A percentile compares a stretch with the other conserved stretches of the same genome.
phyloP scores from a whole-genome alignment of 2,329 filamentous ascomycete species.

The Sphaceloma murrayae region DNA sequence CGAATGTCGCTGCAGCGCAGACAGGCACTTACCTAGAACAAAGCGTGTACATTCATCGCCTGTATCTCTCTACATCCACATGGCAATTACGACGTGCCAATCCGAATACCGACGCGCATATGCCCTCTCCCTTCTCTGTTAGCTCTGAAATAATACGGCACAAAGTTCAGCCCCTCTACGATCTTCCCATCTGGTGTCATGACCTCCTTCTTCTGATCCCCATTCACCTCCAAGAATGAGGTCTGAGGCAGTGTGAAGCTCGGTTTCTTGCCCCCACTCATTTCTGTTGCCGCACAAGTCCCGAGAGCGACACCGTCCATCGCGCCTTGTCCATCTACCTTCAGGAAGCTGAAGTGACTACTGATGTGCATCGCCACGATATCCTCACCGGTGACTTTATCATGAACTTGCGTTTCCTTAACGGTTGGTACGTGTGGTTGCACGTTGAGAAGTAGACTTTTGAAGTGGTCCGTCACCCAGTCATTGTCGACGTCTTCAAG shows the following conservation, averaged over 20 bases:
- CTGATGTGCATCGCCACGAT: conserved; percentile 26
- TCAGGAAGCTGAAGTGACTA: conserved; percentile 18
- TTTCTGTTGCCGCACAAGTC: not conserved
- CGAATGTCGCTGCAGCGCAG: too few relatives aligned
- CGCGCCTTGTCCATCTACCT: not conserved
- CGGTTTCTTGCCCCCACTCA: conserved; percentile 8
- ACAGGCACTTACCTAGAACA: too few relatives aligned
- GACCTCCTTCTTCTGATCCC: not conserved
- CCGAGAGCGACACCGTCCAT: not conserved
- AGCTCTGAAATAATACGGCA: conserved; percentile 48
- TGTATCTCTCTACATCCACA: too few relatives aligned
- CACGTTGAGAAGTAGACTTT: conserved; percentile 29
- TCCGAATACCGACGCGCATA: conserved; percentile 38
- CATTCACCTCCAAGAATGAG: not conserved
- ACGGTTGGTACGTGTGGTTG: conserved; percentile 15
- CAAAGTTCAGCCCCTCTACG: conserved; percentile 36
- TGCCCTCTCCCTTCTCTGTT: conserved; percentile 47
- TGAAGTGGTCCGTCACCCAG: conserved; percentile 50
- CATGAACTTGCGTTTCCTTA: conserved; percentile 20
- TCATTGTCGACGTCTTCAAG: conserved; percentile 50
- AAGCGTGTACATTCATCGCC: too few relatives aligned
- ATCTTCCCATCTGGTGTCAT: conserved; percentile 4
- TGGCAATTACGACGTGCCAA: not conserved
- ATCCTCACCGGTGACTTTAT: conserved; percentile 23
- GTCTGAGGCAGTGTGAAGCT: conserved; percentile 4